Percentiles rank a stretch among this genome's conserved stretches.
These are phyloP conservation scores for Neolentinus lepideus DNA, from an alignment of 1,284 basidiomycete genomes.

Conservation along the genomic window DNA sequence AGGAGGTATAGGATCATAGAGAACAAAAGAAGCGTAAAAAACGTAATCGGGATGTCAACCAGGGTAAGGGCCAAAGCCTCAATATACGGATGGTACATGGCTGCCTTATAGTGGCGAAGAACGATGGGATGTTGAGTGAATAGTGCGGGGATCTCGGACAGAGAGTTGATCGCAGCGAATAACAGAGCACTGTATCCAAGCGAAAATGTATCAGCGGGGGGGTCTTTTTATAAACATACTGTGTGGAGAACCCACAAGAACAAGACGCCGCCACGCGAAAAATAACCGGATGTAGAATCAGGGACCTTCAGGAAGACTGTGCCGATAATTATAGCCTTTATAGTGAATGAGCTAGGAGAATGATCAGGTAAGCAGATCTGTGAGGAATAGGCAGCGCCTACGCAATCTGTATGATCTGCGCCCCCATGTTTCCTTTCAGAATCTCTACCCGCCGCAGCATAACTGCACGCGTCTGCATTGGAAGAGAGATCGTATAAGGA, in stretches of 20 bases:
- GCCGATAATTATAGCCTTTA: conserved; percentile 32
- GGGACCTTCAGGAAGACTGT: conserved; percentile 42
- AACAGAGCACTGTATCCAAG: conserved; percentile 19
- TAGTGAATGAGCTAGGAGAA: not conserved
- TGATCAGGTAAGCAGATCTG: not conserved
- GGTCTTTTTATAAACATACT: not conserved
- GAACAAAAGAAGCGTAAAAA: conserved; percentile 36
- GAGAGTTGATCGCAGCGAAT: conserved; percentile 20
- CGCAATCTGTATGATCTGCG: not conserved
- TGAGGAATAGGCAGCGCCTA: not conserved
- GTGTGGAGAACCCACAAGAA: conserved; percentile 13
- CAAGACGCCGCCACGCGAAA: conserved; percentile 35
- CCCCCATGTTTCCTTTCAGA: conserved; percentile 36
- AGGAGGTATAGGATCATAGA: conserved; percentile 46
- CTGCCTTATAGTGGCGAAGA: conserved; percentile 40
- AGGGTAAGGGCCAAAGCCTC: conserved; percentile 53
- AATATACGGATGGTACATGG: conserved; percentile 48
- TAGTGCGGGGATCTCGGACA: conserved; percentile 36
- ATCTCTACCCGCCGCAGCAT: conserved; percentile 53
- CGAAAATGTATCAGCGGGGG: not conserved
- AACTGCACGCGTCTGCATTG: conserved; percentile 50
- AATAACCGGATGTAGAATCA: conserved; percentile 37
- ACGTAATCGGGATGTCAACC: conserved; percentile 51
- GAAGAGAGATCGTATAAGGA: conserved; percentile 42
- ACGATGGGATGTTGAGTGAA: conserved; percentile 54